Evolutionary conservation across 805 yeast genomes (phyloP).

Genomic region (Candida suzukii): DNA sequence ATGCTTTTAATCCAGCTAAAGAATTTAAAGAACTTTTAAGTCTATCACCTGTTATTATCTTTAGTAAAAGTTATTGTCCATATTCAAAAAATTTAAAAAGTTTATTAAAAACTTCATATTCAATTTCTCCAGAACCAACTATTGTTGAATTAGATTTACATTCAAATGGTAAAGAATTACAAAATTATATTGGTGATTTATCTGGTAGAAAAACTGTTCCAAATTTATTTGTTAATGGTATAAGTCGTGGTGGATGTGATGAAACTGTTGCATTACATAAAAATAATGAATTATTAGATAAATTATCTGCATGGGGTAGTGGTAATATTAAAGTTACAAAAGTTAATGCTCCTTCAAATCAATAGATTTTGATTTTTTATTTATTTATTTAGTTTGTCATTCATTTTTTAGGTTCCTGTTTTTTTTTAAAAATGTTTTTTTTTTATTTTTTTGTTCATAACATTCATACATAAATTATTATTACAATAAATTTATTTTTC

Average conservation of each 20-base stretch:
- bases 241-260: conserved; percentile 84
- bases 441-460: no score
- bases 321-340: conserved; percentile 41
- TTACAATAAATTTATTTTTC: no score
- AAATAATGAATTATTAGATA: conserved; percentile 42
- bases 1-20: conserved; percentile 33
- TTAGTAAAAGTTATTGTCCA: conserved; percentile 66
- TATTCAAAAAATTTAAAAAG: conserved; percentile 66
- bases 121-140: conserved; percentile 62
- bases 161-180: conserved; percentile 67
- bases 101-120: conserved; percentile 54
- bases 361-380: no score
- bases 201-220: conserved; percentile 90
- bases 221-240: conserved; percentile 68
- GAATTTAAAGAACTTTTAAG: conserved; percentile 52
- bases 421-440: no score
- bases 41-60: conserved; percentile 58
- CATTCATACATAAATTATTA: no score
- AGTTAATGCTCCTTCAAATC: conserved; percentile 52
- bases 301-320: conserved; percentile 58
- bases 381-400: no score
- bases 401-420: no score
- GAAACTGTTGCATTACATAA: conserved; percentile 63
- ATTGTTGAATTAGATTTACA: conserved; percentile 82
- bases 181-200: conserved; percentile 55